Evolutionary conservation across 108 stramenopile genomes (phyloP).

Genomic region (Cyclotella sp.): DNA sequence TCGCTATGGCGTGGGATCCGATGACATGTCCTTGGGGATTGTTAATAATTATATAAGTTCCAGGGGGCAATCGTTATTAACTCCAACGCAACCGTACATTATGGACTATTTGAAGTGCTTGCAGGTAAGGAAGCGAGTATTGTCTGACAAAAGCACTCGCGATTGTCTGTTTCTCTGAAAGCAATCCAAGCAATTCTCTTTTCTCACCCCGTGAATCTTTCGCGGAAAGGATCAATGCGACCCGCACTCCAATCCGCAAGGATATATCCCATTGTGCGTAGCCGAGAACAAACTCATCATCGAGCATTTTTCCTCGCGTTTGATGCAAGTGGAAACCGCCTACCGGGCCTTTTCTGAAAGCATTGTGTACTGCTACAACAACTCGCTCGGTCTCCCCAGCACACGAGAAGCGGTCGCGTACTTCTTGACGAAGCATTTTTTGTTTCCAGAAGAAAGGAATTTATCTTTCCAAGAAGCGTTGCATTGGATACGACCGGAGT

Average conservation of each 20-base stretch:
- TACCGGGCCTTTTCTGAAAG: conserved; percentile 78
- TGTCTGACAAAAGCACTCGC: background rate
- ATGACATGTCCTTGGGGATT: background rate
- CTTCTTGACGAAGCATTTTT: conserved; percentile 63
- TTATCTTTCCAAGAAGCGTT: conserved; percentile 66
- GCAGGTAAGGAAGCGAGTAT: conserved; percentile 15
- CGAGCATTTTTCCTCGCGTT: conserved; percentile 70
- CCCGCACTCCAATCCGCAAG: conserved; percentile 58
- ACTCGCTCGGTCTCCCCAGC: conserved; percentile 74
- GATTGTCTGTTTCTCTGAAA: too few relatives aligned
- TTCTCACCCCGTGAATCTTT: background rate
- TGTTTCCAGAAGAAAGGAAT: conserved; percentile 35
- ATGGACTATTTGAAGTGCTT: conserved; percentile 60
- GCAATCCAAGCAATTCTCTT: background rate
- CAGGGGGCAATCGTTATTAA: conserved; percentile 51
- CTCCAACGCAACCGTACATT: conserved; percentile 64
- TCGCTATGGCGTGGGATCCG: background rate
- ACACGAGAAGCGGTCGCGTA: conserved; percentile 84
- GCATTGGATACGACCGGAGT: conserved; percentile 62
- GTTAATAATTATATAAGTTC: conserved; percentile 28
- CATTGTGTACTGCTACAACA: conserved; percentile 78
- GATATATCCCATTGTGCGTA: conserved; percentile 78
- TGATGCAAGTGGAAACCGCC: conserved; percentile 70
- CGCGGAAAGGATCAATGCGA: conserved; percentile 65
- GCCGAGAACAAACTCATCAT: conserved; percentile 85